phyloP scores from a whole-genome alignment of 495 filamentous ascomycete genomes.

The Aspergillus mulundensis region DNA sequence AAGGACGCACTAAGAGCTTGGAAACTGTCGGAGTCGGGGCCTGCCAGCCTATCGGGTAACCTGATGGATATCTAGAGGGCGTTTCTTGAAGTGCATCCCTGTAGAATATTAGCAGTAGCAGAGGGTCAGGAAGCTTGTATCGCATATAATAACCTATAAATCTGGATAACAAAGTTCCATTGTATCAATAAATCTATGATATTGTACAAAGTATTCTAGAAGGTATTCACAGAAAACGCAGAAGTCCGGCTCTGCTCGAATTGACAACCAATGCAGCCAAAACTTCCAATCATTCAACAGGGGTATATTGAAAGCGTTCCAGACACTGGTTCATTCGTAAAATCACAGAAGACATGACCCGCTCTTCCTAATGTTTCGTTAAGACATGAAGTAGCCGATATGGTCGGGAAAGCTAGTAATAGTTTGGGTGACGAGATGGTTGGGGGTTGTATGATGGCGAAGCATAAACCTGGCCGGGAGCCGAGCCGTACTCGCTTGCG shows the following conservation, averaged over 20 bases:
- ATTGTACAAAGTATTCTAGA: not conserved
- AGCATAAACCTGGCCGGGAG: slow-evolving; percentile 7
- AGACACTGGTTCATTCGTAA: slow-evolving; percentile 9
- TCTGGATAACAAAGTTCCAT: no score
- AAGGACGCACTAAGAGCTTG: no score
- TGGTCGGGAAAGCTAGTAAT: slow-evolving; percentile 5
- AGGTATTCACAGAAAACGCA: not conserved
- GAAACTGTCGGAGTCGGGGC: no score
- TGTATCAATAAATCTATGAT: no score
- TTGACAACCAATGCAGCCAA: slow-evolving; percentile 4
- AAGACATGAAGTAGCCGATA: not conserved
- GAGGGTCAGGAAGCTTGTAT: no score
- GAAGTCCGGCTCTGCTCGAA: slow-evolving; percentile 6
- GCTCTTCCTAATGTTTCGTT: slow-evolving; percentile 9
- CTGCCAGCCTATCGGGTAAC: no score
- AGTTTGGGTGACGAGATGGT: slow-evolving; percentile 6
- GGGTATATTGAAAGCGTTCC: slow-evolving; percentile 14
- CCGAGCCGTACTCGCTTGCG: slow-evolving; percentile 4
- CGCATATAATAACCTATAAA: no score
- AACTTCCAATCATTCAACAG: slow-evolving; percentile 6
- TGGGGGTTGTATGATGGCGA: slow-evolving; percentile 12
- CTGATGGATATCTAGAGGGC: no score
- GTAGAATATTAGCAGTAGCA: no score
- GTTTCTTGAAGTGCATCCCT: no score
- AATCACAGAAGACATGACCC: slow-evolving; percentile 14